Conservation (phyloP, 352 stramenopile genomes). For the Phytophthora macrochlamydospora region DNA sequence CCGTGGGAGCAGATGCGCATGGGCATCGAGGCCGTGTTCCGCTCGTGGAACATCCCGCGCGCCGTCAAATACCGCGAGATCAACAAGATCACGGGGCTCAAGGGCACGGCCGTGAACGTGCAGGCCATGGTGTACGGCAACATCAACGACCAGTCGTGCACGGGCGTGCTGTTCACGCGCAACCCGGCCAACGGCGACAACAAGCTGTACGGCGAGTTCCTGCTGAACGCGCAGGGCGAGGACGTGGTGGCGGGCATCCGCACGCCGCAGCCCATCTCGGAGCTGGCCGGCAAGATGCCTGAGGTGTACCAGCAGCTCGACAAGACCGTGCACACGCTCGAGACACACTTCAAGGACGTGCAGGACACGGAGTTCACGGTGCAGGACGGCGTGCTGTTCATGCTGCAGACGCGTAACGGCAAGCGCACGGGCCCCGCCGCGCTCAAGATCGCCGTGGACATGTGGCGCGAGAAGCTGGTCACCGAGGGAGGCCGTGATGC, state of each 20-base stretch:
- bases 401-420: slow-evolving; percentile 31
- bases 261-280: slow-evolving; percentile 29
- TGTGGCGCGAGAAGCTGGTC: slow-evolving; percentile 32
- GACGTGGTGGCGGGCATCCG: slow-evolving; percentile 31
- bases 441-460: slow-evolving; percentile 31
- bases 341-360: slow-evolving; percentile 37
- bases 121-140: slow-evolving; percentile 32
- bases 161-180: slow-evolving; percentile 31
- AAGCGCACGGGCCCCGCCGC: slow-evolving; percentile 25
- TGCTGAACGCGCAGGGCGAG: slow-evolving; percentile 31
- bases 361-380: slow-evolving; percentile 32
- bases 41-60: slow-evolving; percentile 32
- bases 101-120: slow-evolving; percentile 31
- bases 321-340: slow-evolving; percentile 29
- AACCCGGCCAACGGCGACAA: slow-evolving; percentile 29
- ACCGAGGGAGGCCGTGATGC: slow-evolving; percentile 32
- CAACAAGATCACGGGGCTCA: slow-evolving; percentile 34
- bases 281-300: slow-evolving; percentile 29
- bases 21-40: slow-evolving; percentile 34
- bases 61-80: slow-evolving; percentile 33
- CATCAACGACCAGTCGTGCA: slow-evolving; percentile 32
- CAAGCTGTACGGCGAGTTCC: slow-evolving; percentile 31
- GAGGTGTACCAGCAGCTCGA: slow-evolving; percentile 31
- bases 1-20: slow-evolving; percentile 34
- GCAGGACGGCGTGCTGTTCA: slow-evolving; percentile 29